Conservation (phyloP, 2,329 filamentous ascomycete genomes). For the Penicillium rolfsii region DNA sequence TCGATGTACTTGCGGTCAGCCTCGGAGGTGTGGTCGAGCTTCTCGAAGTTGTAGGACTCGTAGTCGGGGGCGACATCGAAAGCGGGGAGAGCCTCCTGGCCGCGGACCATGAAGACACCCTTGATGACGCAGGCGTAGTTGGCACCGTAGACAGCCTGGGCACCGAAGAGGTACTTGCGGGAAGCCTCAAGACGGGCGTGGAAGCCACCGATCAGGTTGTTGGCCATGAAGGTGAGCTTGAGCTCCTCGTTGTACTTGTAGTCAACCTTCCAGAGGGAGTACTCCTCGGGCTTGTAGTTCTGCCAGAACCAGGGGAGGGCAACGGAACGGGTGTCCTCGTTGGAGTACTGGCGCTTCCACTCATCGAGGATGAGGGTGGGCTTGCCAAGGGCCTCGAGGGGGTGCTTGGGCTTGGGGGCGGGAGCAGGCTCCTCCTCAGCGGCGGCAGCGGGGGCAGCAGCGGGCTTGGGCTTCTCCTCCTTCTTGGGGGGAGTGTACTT, state of each 20-base stretch:
- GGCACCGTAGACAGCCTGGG: slow-evolving; percentile 82
- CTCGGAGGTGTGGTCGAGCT: slow-evolving; percentile 85
- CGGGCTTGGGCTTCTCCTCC: slow-evolving; percentile 65
- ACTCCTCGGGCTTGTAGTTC: slow-evolving; percentile 90
- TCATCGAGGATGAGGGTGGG: slow-evolving; percentile 86
- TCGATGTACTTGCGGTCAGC: slow-evolving; percentile 87
- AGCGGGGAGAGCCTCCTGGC: slow-evolving; percentile 80
- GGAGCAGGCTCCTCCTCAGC: slow-evolving; percentile 63
- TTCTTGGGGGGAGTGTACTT: slow-evolving; percentile 76
- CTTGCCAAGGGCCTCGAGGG: slow-evolving; percentile 80
- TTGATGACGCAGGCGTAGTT: slow-evolving; percentile 88
- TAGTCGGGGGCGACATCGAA: slow-evolving; percentile 97
- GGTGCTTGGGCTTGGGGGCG: slow-evolving; percentile 91
- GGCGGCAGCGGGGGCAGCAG: slow-evolving; percentile 54
- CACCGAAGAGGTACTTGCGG: slow-evolving; percentile 97
- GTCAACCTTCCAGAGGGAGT: slow-evolving; percentile 89
- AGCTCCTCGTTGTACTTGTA: slow-evolving; percentile 99
- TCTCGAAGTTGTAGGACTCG: slow-evolving; percentile 95
- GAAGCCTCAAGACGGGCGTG: slow-evolving; percentile 95
- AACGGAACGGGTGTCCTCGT: slow-evolving; percentile 78
- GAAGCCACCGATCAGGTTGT: slow-evolving; percentile 97
- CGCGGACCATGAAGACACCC: slow-evolving; percentile 93
- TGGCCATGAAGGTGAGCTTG: slow-evolving; percentile 96
- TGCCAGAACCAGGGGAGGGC: slow-evolving; percentile 99
- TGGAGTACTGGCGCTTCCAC: slow-evolving; percentile 99